Base-by-base conservation (phyloP, 2,329 filamentous ascomycete species). In the Sporothrix inflata region DNA sequence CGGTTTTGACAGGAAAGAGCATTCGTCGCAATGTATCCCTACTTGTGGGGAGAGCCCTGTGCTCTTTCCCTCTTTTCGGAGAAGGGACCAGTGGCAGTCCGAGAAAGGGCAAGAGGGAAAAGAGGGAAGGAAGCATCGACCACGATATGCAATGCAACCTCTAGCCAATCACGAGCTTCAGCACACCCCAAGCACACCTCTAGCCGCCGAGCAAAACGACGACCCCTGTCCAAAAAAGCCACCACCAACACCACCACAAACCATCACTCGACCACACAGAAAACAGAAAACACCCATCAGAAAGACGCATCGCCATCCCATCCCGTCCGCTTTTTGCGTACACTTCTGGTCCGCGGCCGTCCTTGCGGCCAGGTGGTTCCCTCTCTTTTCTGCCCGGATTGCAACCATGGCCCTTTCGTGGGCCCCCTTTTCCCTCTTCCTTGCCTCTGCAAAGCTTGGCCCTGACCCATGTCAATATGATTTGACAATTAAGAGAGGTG, bases 161-260 rank as follows among this genome's bases (percentile, higher is more conserved):
- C 45, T 40, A n/a, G 57, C 69, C 69, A 71, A 71, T 71, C 69
- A 71, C 45, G 19, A n/a, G 69, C 45, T 14, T 12, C 6, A 71
- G 69, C 69, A 71, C 65, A 67, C 45, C 66, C 42, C 14, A 40
- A 42, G 66, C 49, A 42, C 69, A 70, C 45, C 55, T 70, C n/a
- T 71, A 71, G 42, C 57, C 69, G 69, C 69, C 57, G 69, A 63
- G 55, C 69, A 69, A 57, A 42, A n/a, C 53, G 16, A 49, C 19
- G 21, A 49, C 53, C 55, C 68, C 55, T 70, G 53, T 51, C 45
- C 42, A 38, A 30, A 38, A 34, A 49, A 67, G 63, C 65, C 45
- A 51, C 27, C 45, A 67, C 14, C 65, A 51, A 34, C 27, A 67
- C 65, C 27, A 12, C 19, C 30, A n/a, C 66, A 51, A 21, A 40